Percentiles rank a stretch among this genome's conserved stretches.
Conservation (phyloP, 768 basidiomycete species). For the Dentipellis fragilis region DNA sequence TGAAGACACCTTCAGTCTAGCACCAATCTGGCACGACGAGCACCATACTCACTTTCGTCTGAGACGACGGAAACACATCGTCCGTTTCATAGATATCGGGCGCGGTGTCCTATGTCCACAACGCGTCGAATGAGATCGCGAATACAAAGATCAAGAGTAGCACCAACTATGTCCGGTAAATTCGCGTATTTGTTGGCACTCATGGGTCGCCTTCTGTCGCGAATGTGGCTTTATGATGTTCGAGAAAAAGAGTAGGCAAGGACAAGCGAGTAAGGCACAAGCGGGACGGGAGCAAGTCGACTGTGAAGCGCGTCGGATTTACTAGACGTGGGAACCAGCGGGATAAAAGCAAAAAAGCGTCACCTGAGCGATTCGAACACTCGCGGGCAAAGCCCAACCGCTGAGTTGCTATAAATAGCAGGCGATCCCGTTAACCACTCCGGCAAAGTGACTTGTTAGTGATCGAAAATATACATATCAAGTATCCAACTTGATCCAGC, state of each 20-base stretch:
- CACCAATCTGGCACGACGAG: not conserved
- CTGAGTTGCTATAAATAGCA: conserved; percentile 23
- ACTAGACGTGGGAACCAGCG: not conserved
- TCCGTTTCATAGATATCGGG: conserved; percentile 91
- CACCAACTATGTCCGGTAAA: conserved; percentile 86
- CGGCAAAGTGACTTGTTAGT: conserved; percentile 71
- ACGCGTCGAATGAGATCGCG: not conserved
- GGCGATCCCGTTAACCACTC: conserved; percentile 75
- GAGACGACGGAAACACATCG: conserved; percentile 51
- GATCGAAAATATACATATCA: too few relatives aligned
- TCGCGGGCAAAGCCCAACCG: conserved; percentile 24
- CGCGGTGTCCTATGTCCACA: conserved; percentile 66
- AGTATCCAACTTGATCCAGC: too few relatives aligned
- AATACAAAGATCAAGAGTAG: not conserved
- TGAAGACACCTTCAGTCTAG: not conserved
- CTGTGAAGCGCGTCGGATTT: not conserved
- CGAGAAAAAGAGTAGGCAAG: not conserved
- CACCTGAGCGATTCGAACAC: conserved; percentile 25
- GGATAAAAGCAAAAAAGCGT: conserved; percentile 18
- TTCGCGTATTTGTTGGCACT: conserved; percentile 66
- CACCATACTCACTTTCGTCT: conserved; percentile 39
- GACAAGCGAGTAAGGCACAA: not conserved
- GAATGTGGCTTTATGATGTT: not conserved
- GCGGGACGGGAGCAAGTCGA: not conserved
- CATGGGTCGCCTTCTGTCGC: not conserved